A percentile compares a stretch with the other conserved stretches of the same genome.
Evolutionary conservation across 1,139 yeast genomes (phyloP).

Genomic region (Lodderomyces jiufengensis): DNA sequence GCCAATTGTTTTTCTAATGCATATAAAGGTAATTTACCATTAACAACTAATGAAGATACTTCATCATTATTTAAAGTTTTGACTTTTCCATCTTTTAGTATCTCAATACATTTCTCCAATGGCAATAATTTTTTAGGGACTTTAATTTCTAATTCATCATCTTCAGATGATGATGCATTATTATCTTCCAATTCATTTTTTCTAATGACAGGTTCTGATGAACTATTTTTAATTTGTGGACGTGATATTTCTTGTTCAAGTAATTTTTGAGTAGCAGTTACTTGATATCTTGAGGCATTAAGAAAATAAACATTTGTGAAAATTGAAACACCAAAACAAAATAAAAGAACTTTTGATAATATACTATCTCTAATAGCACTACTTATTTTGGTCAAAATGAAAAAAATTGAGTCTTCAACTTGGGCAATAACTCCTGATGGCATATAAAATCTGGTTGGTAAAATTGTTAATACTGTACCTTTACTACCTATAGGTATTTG

Average conservation of each 20-base stretch:
- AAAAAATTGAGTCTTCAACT: constrained; percentile 60
- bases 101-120: constrained; percentile 59
- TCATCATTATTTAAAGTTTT: constrained; percentile 68
- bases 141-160: constrained; percentile 25
- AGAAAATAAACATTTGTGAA: constrained; percentile 81
- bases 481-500: constrained; percentile 39
- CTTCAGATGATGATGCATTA: constrained; percentile 18
- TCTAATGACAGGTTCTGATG: constrained; percentile 5
- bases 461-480: constrained; percentile 64
- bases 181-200: constrained; percentile 11
- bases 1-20: constrained; percentile 89
- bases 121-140: constrained; percentile 27
- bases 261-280: constrained; percentile 40
- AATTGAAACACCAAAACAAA: constrained; percentile 71
- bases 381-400: constrained; percentile 56
- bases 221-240: constrained; percentile 17
- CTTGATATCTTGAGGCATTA: constrained; percentile 66
- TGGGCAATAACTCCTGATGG: constrained; percentile 63
- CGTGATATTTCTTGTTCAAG: constrained; percentile 37
- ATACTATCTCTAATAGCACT: constrained; percentile 78
- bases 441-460: constrained; percentile 65
- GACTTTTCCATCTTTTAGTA: constrained; percentile 71
- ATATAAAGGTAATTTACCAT: constrained; percentile 83
- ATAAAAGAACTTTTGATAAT: constrained; percentile 72
- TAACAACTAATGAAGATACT: constrained; percentile 63